Base-by-base conservation (phyloP, 306 rosid species). In the Cucumis hystrix region DNA sequence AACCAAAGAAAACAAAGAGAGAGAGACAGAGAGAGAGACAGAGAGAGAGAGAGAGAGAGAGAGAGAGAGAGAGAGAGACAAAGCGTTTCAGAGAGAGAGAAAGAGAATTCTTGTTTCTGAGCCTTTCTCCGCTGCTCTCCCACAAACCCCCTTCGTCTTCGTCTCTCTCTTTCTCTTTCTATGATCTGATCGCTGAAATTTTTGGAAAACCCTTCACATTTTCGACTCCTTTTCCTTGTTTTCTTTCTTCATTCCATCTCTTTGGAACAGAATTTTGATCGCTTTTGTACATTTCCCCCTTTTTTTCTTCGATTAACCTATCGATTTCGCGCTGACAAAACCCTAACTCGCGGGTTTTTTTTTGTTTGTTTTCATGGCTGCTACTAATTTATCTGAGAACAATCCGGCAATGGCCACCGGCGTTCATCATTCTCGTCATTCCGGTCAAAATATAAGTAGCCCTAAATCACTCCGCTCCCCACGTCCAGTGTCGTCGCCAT, bases 181-280 rank as follows among this genome's bases (percentile, higher is more conserved):
- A 87, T 87, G 92, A 86, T 90, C 84, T 51, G 92, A 88, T 92
- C 93, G 92, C 84, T 52, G 78, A 30, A 33, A 84, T 40, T 83
- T 87, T 88, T 88, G 89, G 88, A 87, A 87, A 76, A 79, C 78
- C 82, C 63, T 57, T 23, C 57, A 77, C 69, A 56, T 67, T 64
- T 17, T 20, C n/a, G 13, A 56, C 83, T 80, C 77, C 82, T 65
- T 75, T 54, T 54, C 78, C 70, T 75, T 35, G 47, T 70, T 49
- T 28, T 17, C 21, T 14, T 23, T 75, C 61, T 28, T 68, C n/a
- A 23, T 74, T 20, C 6, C 59, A 3, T 37, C 49, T 77, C 41
- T 83, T 58, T 3, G 23, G 69, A 10, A 33, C 37, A 16, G 0
- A 1, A 15, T 82, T 76, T 21, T 80, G 68, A 64, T 79, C 78